Evolutionary conservation across 257 asterid species (phyloP).

Genomic region (Striga asiatica): DNA sequence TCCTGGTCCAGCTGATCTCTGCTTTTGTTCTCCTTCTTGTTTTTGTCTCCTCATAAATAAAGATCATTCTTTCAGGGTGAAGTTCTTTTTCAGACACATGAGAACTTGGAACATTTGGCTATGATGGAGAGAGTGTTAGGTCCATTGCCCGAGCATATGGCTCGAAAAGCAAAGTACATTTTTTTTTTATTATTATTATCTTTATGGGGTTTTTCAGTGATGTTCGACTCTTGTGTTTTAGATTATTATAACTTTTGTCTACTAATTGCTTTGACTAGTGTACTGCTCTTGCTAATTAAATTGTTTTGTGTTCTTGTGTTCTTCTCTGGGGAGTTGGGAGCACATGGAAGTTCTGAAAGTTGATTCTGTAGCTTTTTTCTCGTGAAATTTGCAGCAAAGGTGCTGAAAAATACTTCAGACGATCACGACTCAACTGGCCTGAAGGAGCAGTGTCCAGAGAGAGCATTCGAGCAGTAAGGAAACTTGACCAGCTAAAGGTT

Average conservation of each 20-base stretch:
- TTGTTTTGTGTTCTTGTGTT: background rate
- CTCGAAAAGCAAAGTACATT: constrained; percentile 33
- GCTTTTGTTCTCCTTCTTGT: background rate
- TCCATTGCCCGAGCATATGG: constrained; percentile 42
- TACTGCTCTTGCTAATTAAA: no score
- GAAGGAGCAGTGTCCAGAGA: constrained; percentile 53
- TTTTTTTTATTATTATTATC: background rate
- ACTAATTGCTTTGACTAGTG: no score
- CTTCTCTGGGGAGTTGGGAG: background rate
- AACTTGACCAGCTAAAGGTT: constrained; percentile 19
- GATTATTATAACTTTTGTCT: no score
- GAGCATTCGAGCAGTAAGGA: constrained; percentile 42
- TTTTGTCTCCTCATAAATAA: constrained; percentile 4
- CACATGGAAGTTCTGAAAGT: background rate
- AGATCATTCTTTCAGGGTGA: constrained; percentile 26
- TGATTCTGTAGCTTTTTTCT: background rate
- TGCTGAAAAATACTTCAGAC: constrained; percentile 36
- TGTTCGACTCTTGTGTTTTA: background rate
- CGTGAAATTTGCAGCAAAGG: constrained; percentile 25
- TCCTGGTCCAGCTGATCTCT: no score
- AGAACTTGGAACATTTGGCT: constrained; percentile 57
- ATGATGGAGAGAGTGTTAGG: constrained; percentile 59
- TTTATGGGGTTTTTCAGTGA: background rate
- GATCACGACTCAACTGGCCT: constrained; percentile 36
- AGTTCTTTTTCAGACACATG: constrained; percentile 41